A percentile compares a stretch with the other conserved stretches of the same genome.
Evolutionary conservation across 1,139 yeast species (phyloP).

Genomic region (Candida tropicalis): DNA sequence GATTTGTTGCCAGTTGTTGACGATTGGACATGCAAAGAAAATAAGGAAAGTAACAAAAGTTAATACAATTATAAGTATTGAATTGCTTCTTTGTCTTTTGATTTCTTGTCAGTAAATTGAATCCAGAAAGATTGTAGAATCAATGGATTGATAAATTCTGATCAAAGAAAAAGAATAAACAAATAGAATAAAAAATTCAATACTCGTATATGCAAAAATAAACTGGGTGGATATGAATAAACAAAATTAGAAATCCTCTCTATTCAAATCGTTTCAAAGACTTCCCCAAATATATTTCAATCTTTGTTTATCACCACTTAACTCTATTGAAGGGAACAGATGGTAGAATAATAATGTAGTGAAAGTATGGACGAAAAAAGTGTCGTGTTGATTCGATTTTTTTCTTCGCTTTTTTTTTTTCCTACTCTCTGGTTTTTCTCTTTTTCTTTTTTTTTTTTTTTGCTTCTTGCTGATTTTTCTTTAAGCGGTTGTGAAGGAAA

Average conservation of each 20-base stretch:
- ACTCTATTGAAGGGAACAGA: not conserved
- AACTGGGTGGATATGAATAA: no score
- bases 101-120: not conserved
- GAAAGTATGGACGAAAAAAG: not conserved
- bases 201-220: no score
- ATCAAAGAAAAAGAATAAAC: not conserved
- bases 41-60: not conserved
- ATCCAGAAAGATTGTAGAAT: not conserved
- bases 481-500: not conserved
- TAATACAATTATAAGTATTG: not conserved
- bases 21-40: slow-evolving; percentile 17
- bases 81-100: not conserved
- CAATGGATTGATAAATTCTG: not conserved
- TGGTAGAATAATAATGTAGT: not conserved
- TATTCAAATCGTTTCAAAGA: no score
- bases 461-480: not conserved
- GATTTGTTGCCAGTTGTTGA: slow-evolving; percentile 21
- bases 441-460: not conserved
- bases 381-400: slow-evolving; percentile 1
- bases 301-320: not conserved
- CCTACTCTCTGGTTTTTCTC: not conserved
- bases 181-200: not conserved
- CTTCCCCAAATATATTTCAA: not conserved
- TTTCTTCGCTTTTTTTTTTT: not conserved
- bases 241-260: no score